Conservation (phyloP, 1,284 basidiomycete species). For the Rhodotorula sp. region DNA sequence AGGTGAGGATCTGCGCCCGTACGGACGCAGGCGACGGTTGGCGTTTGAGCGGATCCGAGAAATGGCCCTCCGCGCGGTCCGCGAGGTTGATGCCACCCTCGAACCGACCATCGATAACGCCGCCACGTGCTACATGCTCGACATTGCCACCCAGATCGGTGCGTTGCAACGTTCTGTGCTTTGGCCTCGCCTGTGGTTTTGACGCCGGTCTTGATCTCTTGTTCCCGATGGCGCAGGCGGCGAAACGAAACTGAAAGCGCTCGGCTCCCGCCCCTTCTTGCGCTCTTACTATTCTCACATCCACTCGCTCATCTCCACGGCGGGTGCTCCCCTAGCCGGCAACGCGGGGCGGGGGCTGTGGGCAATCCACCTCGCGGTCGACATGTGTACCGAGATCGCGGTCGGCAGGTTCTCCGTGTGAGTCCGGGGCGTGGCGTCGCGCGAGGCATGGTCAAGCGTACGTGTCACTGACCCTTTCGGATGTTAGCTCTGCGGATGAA, state of each 20-base stretch:
- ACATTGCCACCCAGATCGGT: neutral
- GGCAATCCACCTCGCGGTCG: neutral
- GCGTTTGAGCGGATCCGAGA: neutral
- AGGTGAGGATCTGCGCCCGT: neutral
- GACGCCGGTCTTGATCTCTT: too few species aligned
- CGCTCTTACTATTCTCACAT: neutral
- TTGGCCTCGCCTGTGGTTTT: too few species aligned
- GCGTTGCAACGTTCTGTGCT: neutral
- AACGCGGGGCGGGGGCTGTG: neutral
- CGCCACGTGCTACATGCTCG: neutral
- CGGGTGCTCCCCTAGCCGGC: neutral
- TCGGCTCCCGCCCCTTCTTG: neutral
- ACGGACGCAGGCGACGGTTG: neutral
- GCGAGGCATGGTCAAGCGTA: neutral
- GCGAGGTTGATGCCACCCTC: neutral
- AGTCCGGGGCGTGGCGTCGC: neutral
- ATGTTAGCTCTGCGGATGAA: neutral
- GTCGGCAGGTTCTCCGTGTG: neutral
- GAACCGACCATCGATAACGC: neutral
- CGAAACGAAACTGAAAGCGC: neutral
- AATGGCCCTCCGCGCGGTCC: neutral
- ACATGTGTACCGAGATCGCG: neutral
- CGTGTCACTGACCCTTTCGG: neutral
- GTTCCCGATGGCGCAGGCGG: too few species aligned
- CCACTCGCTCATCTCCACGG: neutral